These are phyloP conservation scores for Talaromyces sp. DNA, from an alignment of 2,329 filamentous ascomycete species.

Conservation along the genomic window DNA sequence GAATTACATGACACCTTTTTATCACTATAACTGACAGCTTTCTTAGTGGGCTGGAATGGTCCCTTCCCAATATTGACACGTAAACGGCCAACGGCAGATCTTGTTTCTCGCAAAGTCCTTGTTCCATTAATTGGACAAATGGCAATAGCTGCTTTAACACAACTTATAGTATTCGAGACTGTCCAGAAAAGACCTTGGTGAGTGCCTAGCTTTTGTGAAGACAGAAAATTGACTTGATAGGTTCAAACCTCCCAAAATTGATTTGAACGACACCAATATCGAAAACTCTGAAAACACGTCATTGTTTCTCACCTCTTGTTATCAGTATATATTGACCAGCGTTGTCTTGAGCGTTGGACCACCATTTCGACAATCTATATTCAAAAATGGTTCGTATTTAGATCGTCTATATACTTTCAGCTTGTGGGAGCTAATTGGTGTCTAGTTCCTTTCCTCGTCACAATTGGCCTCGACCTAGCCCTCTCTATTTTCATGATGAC, in stretches of 20 bases:
- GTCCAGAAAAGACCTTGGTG: constrained; percentile 78
- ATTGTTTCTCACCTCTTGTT: constrained; percentile 84
- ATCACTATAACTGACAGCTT: neutral
- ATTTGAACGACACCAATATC: constrained; percentile 75
- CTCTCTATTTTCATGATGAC: constrained; percentile 77
- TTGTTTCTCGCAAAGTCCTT: constrained; percentile 89
- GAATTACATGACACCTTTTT: constrained; percentile 23
- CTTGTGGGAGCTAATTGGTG: constrained; percentile 16
- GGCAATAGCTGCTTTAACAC: constrained; percentile 68
- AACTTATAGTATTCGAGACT: constrained; percentile 65
- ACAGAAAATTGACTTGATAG: constrained; percentile 30
- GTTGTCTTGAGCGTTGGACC: constrained; percentile 86
- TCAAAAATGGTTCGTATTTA: constrained; percentile 64
- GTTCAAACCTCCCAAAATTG: constrained; percentile 73
- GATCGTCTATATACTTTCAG: constrained; percentile 4
- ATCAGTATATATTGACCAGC: constrained; percentile 88
- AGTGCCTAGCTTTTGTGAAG: constrained; percentile 14
- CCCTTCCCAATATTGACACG: constrained; percentile 70
- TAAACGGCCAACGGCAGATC: constrained; percentile 84
- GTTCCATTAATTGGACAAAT: constrained; percentile 88
- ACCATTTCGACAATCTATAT: constrained; percentile 78
- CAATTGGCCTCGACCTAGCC: constrained; percentile 62
- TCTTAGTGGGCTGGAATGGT: constrained; percentile 83
- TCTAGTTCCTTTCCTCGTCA: constrained; percentile 74
- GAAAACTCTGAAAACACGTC: constrained; percentile 91